These are phyloP conservation scores for Starmerella bombi DNA, from an alignment of 805 yeast species.

Conservation along the genomic window DNA sequence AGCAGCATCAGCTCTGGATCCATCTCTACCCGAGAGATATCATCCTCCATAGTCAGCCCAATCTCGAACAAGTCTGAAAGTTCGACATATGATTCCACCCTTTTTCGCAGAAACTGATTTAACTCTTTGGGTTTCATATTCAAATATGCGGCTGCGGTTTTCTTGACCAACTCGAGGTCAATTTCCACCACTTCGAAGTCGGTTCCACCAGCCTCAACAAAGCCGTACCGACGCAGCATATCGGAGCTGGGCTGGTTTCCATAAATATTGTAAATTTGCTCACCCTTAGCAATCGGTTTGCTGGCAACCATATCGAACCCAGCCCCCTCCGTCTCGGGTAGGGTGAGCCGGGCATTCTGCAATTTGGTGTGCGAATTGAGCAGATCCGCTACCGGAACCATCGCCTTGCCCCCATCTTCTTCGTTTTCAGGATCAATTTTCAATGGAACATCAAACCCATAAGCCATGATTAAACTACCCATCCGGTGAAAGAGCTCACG, in stretches of 20 bases:
- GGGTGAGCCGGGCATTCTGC: conserved; percentile 60
- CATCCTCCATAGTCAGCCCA: conserved; percentile 6
- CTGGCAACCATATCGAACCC: conserved; percentile 60
- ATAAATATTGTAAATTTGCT: conserved; percentile 76
- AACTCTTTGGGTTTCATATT: conserved; percentile 6
- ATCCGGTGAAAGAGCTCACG: conserved; percentile 51
- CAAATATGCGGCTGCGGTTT: conserved; percentile 3
- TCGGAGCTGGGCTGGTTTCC: conserved; percentile 78
- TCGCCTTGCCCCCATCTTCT: conserved; percentile 43
- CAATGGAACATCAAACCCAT: conserved; percentile 62
- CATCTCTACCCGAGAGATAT: conserved; percentile 10
- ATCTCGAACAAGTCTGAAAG: conserved; percentile 12
- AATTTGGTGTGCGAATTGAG: conserved; percentile 70
- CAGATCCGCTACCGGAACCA: conserved; percentile 90
- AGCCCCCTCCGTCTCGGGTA: conserved; percentile 26
- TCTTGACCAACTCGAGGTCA: conserved; percentile 2
- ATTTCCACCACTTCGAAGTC: conserved; percentile 73
- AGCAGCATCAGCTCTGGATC: conserved; percentile 16
- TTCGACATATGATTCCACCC: conserved; percentile 1
- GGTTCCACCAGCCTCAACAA: conserved; percentile 63
- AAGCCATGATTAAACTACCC: conserved; percentile 76
- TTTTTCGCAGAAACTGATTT: neutral
- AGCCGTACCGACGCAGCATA: conserved; percentile 79
- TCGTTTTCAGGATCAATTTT: conserved; percentile 10
- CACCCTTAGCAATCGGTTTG: conserved; percentile 44